Percentiles rank a stretch among this genome's conserved stretches.
These are phyloP conservation scores for Geotrichum cucujoidarum DNA, from an alignment of 1,139 yeast species.

Conservation along the genomic window DNA sequence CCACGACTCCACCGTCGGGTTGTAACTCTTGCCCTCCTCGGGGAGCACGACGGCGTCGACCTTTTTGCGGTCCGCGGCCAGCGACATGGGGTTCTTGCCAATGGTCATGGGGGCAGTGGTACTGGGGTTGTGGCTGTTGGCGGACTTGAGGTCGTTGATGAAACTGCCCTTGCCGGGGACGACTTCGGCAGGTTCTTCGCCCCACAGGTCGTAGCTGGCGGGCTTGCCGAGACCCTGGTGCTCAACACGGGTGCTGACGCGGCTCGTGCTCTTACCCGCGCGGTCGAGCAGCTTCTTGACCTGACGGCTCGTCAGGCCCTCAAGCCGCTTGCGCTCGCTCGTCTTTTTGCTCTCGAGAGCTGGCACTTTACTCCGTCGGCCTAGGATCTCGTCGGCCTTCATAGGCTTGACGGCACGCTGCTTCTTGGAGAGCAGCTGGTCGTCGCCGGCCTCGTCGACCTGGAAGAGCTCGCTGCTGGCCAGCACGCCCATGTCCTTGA, in stretches of 20 bases:
- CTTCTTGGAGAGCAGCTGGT: constrained; percentile 32
- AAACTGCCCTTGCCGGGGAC: constrained; percentile 16
- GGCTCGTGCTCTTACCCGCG: constrained; percentile 52
- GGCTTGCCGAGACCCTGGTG: constrained; percentile 50
- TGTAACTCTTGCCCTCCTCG: constrained; percentile 87
- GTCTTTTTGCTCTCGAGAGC: constrained; percentile 47
- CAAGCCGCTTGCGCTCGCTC: constrained; percentile 38
- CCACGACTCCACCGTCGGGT: constrained; percentile 88
- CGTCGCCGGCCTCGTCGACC: constrained; percentile 68
- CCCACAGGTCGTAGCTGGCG: constrained; percentile 63
- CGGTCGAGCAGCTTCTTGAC: constrained; percentile 65
- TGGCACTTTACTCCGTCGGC: constrained; percentile 72
- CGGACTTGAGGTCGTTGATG: constrained; percentile 20
- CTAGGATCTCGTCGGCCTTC: constrained; percentile 71
- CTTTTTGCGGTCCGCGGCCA: constrained; percentile 30
- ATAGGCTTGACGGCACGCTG: constrained; percentile 42
- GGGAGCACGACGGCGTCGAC: constrained; percentile 49
- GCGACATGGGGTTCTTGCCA: constrained; percentile 48
- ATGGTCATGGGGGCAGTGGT: constrained; percentile 42
- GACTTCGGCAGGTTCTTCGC: constrained; percentile 1
- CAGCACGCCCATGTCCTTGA: constrained; percentile 24
- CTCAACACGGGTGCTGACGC: constrained; percentile 52
- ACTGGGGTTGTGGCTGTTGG: constrained; percentile 23
- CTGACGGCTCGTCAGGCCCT: constrained; percentile 66
- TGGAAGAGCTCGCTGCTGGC: constrained; percentile 50